A percentile compares a stretch with the other conserved stretches of the same genome.
phyloP scores from a whole-genome alignment of 176 grass and related monocot genomes.

The Oryza coarctata region DNA sequence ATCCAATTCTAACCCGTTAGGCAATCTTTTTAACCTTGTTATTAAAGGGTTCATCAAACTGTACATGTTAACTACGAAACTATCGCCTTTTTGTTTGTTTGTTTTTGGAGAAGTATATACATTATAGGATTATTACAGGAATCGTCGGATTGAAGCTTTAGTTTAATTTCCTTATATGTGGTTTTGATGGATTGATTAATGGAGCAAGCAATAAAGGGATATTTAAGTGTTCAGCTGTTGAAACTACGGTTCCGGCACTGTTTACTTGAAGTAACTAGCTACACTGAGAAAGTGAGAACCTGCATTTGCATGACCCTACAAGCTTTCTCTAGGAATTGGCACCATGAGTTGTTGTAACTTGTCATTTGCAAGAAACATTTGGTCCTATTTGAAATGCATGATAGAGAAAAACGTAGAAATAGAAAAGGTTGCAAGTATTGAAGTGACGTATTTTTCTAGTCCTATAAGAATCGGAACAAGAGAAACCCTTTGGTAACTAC shows the following conservation, averaged over 20 bases:
- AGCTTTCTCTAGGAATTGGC: too few relatives aligned
- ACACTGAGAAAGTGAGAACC: background rate
- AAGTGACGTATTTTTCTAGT: too few relatives aligned
- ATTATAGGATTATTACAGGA: background rate
- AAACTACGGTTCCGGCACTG: background rate
- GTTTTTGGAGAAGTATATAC: constrained; percentile 32
- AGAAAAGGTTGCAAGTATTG: too few relatives aligned
- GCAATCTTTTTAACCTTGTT: constrained; percentile 6
- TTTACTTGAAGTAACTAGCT: background rate
- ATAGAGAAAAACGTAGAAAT: too few relatives aligned
- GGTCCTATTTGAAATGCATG: too few relatives aligned
- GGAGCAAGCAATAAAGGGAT: background rate
- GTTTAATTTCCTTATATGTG: background rate
- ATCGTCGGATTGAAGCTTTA: background rate
- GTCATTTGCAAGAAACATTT: background rate
- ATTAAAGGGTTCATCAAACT: constrained; percentile 4
- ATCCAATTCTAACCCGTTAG: background rate
- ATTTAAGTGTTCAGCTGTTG: background rate
- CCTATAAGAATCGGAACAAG: too few relatives aligned
- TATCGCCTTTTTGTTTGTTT: background rate
- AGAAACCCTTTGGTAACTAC: too few relatives aligned
- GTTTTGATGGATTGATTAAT: constrained; percentile 5
- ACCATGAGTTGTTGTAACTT: background rate
- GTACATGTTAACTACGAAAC: background rate
- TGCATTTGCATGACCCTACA: background rate